Conservation (phyloP, 768 basidiomycete species). For the Mycena floridula region DNA sequence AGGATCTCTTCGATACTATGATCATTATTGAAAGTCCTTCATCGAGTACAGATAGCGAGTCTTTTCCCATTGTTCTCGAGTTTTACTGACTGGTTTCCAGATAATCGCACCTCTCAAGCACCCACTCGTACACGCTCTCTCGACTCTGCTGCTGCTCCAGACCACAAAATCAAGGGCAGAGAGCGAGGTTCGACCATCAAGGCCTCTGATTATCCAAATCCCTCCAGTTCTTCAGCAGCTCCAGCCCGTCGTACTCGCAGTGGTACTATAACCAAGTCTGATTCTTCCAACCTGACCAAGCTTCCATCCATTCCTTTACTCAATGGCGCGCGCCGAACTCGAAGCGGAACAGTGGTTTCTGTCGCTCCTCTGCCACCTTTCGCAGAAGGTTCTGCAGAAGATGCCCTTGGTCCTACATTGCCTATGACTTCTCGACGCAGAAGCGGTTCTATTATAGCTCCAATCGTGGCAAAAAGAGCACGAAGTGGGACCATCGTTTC, state of each 20-base stretch:
- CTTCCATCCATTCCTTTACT: slow-evolving; percentile 6
- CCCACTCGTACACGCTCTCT: slow-evolving; percentile 6
- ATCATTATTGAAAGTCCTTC: slow-evolving; percentile 12
- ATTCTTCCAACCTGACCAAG: slow-evolving; percentile 20
- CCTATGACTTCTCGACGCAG: slow-evolving; percentile 1
- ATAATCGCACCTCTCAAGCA: not conserved
- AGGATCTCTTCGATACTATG: slow-evolving; percentile 14
- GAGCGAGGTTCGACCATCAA: not conserved
- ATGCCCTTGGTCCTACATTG: not conserved
- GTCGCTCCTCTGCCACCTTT: not conserved
- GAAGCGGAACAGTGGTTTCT: slow-evolving; percentile 41
- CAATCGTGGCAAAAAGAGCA: not conserved
- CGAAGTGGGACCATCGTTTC: slow-evolving; percentile 5
- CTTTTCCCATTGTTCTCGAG: slow-evolving; percentile 12
- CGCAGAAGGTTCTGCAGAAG: not conserved
- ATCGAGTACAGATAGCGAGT: not conserved
- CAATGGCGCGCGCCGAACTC: slow-evolving; percentile 33
- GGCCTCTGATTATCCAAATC: not conserved
- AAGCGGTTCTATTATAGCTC: slow-evolving; percentile 2
- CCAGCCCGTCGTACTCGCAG: slow-evolving; percentile 29
- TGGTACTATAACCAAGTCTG: slow-evolving; percentile 47
- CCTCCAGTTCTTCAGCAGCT: not conserved
- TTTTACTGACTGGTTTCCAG: slow-evolving; percentile 3
- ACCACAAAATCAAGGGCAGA: not conserved
- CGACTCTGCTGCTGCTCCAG: not conserved